Base-by-base conservation (phyloP, 2,329 filamentous ascomycete genomes). In the Teratosphaeria epicoccoides region DNA sequence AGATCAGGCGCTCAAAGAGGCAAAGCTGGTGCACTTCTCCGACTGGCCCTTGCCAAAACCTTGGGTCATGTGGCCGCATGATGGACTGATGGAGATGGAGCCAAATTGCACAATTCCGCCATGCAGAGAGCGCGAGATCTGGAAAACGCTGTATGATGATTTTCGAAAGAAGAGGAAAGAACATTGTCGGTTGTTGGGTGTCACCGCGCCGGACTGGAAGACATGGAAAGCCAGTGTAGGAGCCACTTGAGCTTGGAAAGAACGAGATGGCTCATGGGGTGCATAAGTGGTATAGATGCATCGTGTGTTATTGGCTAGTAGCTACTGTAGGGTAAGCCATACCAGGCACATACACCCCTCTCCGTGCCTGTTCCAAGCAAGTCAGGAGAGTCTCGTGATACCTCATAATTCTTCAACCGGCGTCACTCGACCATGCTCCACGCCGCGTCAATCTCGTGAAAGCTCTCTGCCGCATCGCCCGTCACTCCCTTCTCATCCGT, bases 11-110 rank as follows among this genome's bases (percentile, higher is more conserved):
- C 71, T 79, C 49, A 73, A 73, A 12, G 80, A 85, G 59, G 79
- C 81, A 6, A 85, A 84, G 56, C 73, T 84, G 4, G 70, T 87
- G 2, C 84, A 87, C 64, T 87, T 87, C 63, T 83, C 79, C 11
- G 84, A 88, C 61, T 85, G 80, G 80, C 84, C 84, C 1, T 59
- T 85, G 5, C 82, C 83, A 0, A 87, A 87, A 57, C 80, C 80
- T 2, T 82, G 79, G 78, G 66, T 79, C 47, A 57, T 73, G 68
- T 72, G 68, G 69, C 66, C 70, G n/a, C 46, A 60, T 20, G 64
- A 70, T 37, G 65, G 68, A 22, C 54, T 73, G 3, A 60, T 62
- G 37, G 69, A 73, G 53, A 68, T 72, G 52, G 69, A 73, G 61
- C 73, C 73, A 2, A 67, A 71, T 52, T 75, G 73, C 48, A 66